Base-by-base conservation (phyloP, 1,284 basidiomycete species). In the Apiotrichum akiyoshidainum region DNA sequence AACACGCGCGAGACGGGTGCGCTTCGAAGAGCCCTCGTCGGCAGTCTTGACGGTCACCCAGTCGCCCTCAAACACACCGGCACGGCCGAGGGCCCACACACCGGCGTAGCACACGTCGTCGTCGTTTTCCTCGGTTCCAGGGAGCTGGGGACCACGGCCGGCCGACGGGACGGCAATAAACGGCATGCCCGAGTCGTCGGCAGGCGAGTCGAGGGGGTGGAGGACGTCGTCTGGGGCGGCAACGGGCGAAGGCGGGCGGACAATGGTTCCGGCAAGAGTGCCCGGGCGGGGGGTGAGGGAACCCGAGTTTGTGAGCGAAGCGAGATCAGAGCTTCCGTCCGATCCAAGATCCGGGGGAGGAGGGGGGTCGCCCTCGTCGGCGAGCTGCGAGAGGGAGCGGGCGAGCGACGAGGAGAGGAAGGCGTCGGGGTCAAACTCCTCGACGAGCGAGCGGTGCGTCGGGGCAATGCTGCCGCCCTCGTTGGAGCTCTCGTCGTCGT, bases 1-100 rank as follows among this genome's bases (percentile, higher is more conserved):
- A 12, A 88, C 79, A 41, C 84, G 84, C 16, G 86, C 84, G 13
- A 89, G 78, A 11, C 70, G 57, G 35, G 55, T 67, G 34, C 52
- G 61, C 42, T 21, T n/a, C 17, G 63, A 31, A 14, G 60, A 54
- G 17, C 60, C 65, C 22, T 64, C 58, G 31, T 69, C 67, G 16
- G 40, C 55, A 19, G 39, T 42, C 39, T 63, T 37, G 41, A 68
- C 58, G 71, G 86, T 66, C 68, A 90, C 92, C 92, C 92, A 95
- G 73, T 96, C 91, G 37, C 90, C 89, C 65, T 86, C 86, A 64
- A 94, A 84, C 5, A 90, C 78, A 0, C 92, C 92, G 33, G 92
- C 77, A 50, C 82, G 81, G 13, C 85, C 85, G 17, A 97, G 80
- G 54, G 89, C 87, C 19, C 80, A 72, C 3, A 75, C 70, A 12